phyloP scores from a whole-genome alignment of 2,329 filamentous ascomycete genomes.

The Botrytis sinoallii region DNA sequence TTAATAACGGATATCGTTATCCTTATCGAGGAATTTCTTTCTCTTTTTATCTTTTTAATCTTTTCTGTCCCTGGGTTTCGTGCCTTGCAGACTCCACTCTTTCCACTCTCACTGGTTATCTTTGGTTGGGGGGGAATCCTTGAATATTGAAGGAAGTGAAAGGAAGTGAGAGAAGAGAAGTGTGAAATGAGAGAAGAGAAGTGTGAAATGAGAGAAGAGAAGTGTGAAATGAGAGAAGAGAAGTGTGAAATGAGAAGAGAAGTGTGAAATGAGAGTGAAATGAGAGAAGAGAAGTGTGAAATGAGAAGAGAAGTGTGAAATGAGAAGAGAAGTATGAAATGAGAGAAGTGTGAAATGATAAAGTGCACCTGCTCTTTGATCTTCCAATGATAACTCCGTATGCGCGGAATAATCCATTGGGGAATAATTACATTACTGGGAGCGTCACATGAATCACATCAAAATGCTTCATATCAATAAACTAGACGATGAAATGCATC shows the following conservation, averaged over 20 bases:
- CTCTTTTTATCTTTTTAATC: background rate
- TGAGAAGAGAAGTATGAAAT: background rate
- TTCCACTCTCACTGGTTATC: background rate
- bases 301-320: background rate
- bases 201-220: background rate
- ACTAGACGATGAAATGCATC: background rate
- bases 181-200: too few relatives aligned
- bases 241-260: background rate
- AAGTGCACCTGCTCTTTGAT: too few relatives aligned
- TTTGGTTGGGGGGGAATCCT: background rate
- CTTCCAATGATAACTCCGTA: too few relatives aligned
- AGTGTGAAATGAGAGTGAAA: too few relatives aligned
- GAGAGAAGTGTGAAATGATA: background rate
- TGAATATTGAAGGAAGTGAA: background rate
- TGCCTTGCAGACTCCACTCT: background rate
- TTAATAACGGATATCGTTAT: background rate
- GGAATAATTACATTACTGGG: background rate
- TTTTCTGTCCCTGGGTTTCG: background rate
- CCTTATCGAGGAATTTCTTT: background rate
- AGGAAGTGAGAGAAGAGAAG: too few relatives aligned
- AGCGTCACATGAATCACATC: background rate
- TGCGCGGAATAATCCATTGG: background rate
- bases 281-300: too few relatives aligned
- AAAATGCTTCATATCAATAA: background rate
- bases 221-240: too few relatives aligned